Evolutionary conservation across 1,284 basidiomycete species (phyloP).

Genomic region (Trichosporon sp.): DNA sequence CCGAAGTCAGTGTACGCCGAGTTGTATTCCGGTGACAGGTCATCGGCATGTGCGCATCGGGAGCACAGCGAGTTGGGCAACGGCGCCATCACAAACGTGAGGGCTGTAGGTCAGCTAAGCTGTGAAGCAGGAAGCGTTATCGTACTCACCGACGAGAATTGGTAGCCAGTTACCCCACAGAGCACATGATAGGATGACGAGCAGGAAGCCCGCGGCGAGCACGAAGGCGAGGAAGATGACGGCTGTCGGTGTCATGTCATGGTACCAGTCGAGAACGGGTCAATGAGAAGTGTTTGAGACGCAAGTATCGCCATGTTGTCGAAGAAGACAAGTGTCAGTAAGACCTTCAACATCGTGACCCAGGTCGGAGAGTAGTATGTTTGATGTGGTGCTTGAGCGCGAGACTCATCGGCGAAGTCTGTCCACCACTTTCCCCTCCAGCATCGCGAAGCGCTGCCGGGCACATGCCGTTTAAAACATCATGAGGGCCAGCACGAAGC

Average conservation of each 20-base stretch:
- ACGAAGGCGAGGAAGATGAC: conserved; percentile 94
- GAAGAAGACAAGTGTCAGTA: background rate
- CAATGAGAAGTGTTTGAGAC: background rate
- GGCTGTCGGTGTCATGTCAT: conserved; percentile 53
- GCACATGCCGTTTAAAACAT: too few relatives aligned
- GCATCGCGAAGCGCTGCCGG: too few relatives aligned
- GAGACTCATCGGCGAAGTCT: too few relatives aligned
- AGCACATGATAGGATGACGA: conserved; percentile 96
- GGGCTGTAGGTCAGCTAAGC: conserved; percentile 54
- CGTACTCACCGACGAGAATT: conserved; percentile 79
- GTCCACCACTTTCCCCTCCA: too few relatives aligned
- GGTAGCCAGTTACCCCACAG: conserved; percentile 97
- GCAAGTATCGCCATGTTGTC: too few relatives aligned
- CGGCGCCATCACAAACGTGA: conserved; percentile 92
- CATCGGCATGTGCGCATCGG: conserved; percentile 53
- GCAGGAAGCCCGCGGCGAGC: conserved; percentile 89
- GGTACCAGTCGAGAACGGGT: too few relatives aligned
- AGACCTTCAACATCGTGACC: background rate
- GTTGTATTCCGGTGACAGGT: conserved; percentile 55
- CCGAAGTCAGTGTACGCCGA: conserved; percentile 78
- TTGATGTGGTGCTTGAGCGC: too few relatives aligned
- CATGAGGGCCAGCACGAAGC: too few relatives aligned
- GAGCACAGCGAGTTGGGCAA: conserved; percentile 78
- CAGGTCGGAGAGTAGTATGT: too few relatives aligned
- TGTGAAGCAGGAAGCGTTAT: background rate